Base-by-base conservation (phyloP, 2,329 filamentous ascomycete species). In the Bretziella fagacearum region DNA sequence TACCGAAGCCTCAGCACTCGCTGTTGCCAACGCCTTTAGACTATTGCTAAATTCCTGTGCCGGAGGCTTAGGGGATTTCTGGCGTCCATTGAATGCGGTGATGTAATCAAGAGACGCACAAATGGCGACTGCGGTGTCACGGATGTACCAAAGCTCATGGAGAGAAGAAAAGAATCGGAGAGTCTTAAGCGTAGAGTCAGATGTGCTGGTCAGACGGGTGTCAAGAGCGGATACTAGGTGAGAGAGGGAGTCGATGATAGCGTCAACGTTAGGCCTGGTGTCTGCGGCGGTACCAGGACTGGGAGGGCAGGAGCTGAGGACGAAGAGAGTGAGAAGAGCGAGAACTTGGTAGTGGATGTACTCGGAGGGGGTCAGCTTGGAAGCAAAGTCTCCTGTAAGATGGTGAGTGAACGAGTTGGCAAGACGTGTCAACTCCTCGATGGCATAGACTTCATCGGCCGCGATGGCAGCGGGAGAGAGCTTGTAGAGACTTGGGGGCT, bases 401-500 rank as follows among this genome's bases (percentile, higher is more conserved):
- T 67, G 63, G 42, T 59, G 61, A 6, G 58, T 55, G 3, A 71
- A 56, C 0, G 66, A 65, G 49, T 65, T 64, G 51, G 62, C 59
- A 2, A 72, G 55, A n/a, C 60, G 60, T 1, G 56, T 53, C 11
- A 71, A 58, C 0, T 59, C 63, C 47, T 70, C 65, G 0, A 62
- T 49, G 1, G 68, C 59, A 45, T 66, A 70, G 2, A 61, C 58
- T 33, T 65, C 63, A 33, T 75, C 70, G 1, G 60, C 54, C 6
- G 59, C 56, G 0, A 62, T 58, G 0, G 61, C 58, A 1, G 65
- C 60, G 2, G 56, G 52, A 0, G 62, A 51, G 1, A 66, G 62
- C 53, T 74, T 75, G 59, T 71, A 70, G 5, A 67, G 63, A 2
- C 69, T 62, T 0, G 69, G 65, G 1, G 69, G 62, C 44, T 66